Evolutionary conservation across 140 eudicot species (phyloP), one percentile per base, ranked within the genome.

Genomic region (Flaveria floridana): DNA sequence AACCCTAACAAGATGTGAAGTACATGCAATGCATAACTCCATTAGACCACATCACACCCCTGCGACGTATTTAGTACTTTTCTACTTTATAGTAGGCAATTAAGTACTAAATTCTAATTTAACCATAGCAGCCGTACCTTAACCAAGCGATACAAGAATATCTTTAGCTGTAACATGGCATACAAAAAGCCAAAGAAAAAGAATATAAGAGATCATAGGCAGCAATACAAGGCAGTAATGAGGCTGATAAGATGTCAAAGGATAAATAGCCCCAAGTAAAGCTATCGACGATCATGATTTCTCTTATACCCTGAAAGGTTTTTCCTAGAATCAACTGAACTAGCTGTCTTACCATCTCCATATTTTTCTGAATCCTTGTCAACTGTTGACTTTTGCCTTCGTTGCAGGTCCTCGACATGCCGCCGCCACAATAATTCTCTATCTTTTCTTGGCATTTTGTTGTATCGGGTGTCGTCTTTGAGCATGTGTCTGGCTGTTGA

Each of bases 381-480:
- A 12, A 41, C 63, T 18, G 82, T 62, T 30, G 74, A 41, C 78
- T 88, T 86, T 37, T 73, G 81, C 84, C 76, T 88, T 57, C 99
- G 75, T 68, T 78, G 89, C 21, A 89, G 75, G 5, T 95, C 99
- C 68, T 91, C 97, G 3, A 85, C 95, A 82, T 95, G 96, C 7
- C 96, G 80, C 46, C 84, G 86, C 99, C 99, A 95, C 70, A 91
- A 82, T 3, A 91, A 71, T 56, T 91, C 99, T 72, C 97, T 80
- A 11, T 91, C 97, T 77, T 91, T 95, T 81, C 99, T 89, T 6
- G 96, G 91, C 95, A 89, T 80, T 81, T 87, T 95, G 65, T 81
- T 73, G 78, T 88, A 95, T 58, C 99, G 77, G 18, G 81, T 73
- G 74, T 95, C 99, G 8, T 77, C 79, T 76, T 87, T 91, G 13